phyloP scores from a whole-genome alignment of 768 basidiomycete species.

The Suillus brevipes region DNA sequence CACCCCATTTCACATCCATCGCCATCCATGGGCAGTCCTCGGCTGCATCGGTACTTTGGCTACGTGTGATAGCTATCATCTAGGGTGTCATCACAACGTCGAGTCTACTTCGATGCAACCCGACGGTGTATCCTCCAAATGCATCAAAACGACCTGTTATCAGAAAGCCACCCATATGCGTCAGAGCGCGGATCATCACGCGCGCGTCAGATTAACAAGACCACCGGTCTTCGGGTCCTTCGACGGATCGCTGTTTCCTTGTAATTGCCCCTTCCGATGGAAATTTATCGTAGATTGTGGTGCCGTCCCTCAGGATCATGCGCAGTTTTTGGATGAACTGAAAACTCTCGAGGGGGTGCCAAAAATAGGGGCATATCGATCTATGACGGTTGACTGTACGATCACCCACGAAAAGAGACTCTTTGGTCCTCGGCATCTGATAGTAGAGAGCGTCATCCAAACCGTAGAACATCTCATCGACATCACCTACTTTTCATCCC shows the following conservation, averaged over 20 bases:
- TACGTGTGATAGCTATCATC: neutral
- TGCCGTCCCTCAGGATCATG: neutral
- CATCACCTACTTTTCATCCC: neutral
- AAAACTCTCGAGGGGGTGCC: neutral
- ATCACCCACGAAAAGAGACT: constrained; percentile 1
- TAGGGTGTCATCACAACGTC: neutral
- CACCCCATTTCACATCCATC: neutral
- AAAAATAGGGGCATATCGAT: neutral
- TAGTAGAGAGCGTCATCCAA: neutral
- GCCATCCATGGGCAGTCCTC: neutral
- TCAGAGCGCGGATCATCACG: neutral
- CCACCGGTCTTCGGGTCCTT: neutral
- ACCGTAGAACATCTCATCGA: neutral
- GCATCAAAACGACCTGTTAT: neutral
- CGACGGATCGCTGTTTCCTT: neutral
- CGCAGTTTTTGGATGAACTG: neutral
- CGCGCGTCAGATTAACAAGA: neutral
- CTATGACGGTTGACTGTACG: neutral
- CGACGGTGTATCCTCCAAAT: neutral
- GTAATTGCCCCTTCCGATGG: neutral
- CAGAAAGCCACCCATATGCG: neutral
- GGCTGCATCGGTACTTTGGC: neutral
- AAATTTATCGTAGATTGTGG: neutral
- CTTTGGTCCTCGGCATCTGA: neutral
- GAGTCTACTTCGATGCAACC: neutral